phyloP scores from a whole-genome alignment of 129 eudicot species.

The Lonicera japonica region DNA sequence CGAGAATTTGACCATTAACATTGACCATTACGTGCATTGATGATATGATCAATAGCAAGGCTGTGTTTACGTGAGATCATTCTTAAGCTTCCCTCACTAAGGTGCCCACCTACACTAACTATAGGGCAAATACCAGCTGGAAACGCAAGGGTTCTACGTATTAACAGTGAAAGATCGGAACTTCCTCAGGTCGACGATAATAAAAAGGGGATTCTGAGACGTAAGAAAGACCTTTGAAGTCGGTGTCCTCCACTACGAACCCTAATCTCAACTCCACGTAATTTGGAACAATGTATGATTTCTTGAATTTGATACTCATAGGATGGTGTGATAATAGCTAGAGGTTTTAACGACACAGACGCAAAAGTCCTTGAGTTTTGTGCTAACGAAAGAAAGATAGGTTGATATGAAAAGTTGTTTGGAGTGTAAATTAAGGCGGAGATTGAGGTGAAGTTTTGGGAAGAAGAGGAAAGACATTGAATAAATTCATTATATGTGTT shows the following conservation, averaged over 20 bases:
- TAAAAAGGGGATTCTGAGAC: conserved; percentile 6
- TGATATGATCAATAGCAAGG: conserved; percentile 30
- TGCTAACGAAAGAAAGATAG: conserved; percentile 30
- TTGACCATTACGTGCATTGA: conserved; percentile 40
- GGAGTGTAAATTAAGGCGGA: conserved; percentile 32
- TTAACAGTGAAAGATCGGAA: too few species aligned
- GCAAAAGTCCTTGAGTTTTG: conserved; percentile 41
- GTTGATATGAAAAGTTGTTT: conserved; percentile 22
- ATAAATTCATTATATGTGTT: neutral
- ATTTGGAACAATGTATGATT: conserved; percentile 28
- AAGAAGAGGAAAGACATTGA: conserved; percentile 25
- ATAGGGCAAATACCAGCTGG: conserved; percentile 68
- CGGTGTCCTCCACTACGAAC: conserved; percentile 51
- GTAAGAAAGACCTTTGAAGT: conserved; percentile 8
- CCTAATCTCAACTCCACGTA: conserved; percentile 20
- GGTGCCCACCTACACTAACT: conserved; percentile 54
- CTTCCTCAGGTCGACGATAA: too few species aligned
- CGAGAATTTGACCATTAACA: conserved; percentile 34
- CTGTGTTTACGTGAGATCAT: conserved; percentile 45
- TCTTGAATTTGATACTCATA: conserved; percentile 46
- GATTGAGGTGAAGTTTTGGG: conserved; percentile 29
- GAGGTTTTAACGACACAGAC: conserved; percentile 36
- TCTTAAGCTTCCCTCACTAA: conserved; percentile 56
- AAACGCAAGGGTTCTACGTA: conserved; percentile 29
- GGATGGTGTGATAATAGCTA: conserved; percentile 28